Evolutionary conservation across 2,329 filamentous ascomycete genomes (phyloP).

Genomic region (Penicillium freii): DNA sequence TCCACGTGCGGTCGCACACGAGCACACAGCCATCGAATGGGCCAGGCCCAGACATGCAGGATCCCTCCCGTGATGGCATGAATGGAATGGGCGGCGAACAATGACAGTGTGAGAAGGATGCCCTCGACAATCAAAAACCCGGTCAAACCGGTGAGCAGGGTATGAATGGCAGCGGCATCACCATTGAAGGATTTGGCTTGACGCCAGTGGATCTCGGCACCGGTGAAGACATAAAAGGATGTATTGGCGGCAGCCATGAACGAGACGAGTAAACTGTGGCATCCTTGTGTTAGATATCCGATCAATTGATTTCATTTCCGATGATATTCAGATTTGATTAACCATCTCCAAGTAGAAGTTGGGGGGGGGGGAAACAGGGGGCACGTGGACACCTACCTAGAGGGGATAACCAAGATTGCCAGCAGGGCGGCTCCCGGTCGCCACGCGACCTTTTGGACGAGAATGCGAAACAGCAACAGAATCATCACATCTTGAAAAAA

Average conservation of each 20-base stretch:
- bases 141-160: constrained; percentile 33
- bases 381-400: constrained; percentile 25
- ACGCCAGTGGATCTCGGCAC: constrained; percentile 40
- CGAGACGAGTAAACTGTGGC: constrained; percentile 29
- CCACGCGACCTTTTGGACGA: constrained; percentile 24
- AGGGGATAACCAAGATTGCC: constrained; percentile 27
- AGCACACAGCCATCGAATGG: constrained; percentile 17
- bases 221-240: constrained; percentile 36
- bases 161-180: constrained; percentile 35
- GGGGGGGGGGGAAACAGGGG: neutral
- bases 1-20: constrained; percentile 11
- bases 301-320: too few species aligned
- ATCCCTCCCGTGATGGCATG: constrained; percentile 29
- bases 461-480: constrained; percentile 24
- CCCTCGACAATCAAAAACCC: constrained; percentile 34
- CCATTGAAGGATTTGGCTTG: constrained; percentile 34
- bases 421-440: constrained; percentile 20
- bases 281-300: neutral
- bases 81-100: constrained; percentile 26
- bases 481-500: constrained; percentile 32
- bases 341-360: neutral
- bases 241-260: constrained; percentile 35
- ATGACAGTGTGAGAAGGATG: constrained; percentile 26
- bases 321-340: too few species aligned
- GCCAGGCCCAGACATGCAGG: constrained; percentile 25